Conservation (phyloP, 805 yeast species). For the Tetrapisispora phaffii region DNA sequence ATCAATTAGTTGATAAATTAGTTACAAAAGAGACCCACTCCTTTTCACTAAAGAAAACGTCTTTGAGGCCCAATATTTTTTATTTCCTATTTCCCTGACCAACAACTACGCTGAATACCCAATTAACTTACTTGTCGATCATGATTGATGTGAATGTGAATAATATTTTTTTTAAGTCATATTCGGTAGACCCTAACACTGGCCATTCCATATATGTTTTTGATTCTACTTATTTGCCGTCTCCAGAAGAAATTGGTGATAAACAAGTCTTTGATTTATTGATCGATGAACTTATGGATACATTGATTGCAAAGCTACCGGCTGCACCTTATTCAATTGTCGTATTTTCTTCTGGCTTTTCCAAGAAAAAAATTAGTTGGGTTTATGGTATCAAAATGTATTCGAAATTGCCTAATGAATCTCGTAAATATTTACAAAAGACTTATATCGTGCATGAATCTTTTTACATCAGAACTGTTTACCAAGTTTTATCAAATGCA, state of each 20-base stretch:
- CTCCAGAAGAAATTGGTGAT: constrained; percentile 36
- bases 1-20: no score
- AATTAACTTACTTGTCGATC: neutral
- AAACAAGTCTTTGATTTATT: constrained; percentile 31
- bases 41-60: no score
- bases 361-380: constrained; percentile 42
- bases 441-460: constrained; percentile 81
- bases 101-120: neutral
- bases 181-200: constrained; percentile 55
- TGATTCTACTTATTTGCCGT: constrained; percentile 74
- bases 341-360: constrained; percentile 77
- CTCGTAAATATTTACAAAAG: constrained; percentile 45
- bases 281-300: constrained; percentile 46
- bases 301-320: constrained; percentile 51
- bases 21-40: no score
- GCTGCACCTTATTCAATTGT: constrained; percentile 52
- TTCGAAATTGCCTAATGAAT: constrained; percentile 46
- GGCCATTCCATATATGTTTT: constrained; percentile 67
- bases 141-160: constrained; percentile 29
- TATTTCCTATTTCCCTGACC: neutral
- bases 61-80: no score
- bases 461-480: constrained; percentile 74
- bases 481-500: constrained; percentile 60
- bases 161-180: constrained; percentile 48
- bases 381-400: constrained; percentile 58